These are phyloP conservation scores for Naegleria gruberi DNA, from an alignment of 208 protist genomes.

Conservation along the genomic window DNA sequence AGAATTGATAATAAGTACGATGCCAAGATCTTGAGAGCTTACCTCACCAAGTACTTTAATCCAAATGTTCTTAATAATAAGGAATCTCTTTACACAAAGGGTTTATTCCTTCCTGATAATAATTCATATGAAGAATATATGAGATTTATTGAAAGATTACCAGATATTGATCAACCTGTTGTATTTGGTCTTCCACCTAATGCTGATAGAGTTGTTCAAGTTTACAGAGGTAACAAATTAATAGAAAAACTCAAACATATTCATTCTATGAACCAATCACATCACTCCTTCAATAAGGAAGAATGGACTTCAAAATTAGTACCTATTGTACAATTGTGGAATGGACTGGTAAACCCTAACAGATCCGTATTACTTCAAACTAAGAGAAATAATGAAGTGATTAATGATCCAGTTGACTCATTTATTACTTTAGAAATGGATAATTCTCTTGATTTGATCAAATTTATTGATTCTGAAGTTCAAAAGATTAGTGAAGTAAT, in stretches of 20 bases:
- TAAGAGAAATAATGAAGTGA: not conserved
- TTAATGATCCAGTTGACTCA: slow-evolving; percentile 59
- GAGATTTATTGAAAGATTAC: slow-evolving; percentile 63
- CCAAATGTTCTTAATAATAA: slow-evolving; percentile 43
- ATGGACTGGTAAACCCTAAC: slow-evolving; percentile 45
- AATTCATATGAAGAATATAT: slow-evolving; percentile 50
- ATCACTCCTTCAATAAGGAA: slow-evolving; percentile 59
- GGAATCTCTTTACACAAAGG: not conserved
- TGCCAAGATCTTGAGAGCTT: slow-evolving; percentile 73
- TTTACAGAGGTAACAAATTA: slow-evolving; percentile 53
- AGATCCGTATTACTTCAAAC: not conserved
- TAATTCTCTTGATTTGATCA: slow-evolving; percentile 57
- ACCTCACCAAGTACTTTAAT: slow-evolving; percentile 78
- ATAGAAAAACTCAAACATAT: slow-evolving; percentile 70
- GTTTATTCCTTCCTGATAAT: not conserved
- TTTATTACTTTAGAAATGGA: slow-evolving; percentile 75
- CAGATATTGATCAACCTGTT: slow-evolving; percentile 74
- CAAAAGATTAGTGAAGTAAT: slow-evolving; percentile 68
- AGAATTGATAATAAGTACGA: slow-evolving; percentile 89
- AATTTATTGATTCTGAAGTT: slow-evolving; percentile 63
- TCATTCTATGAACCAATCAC: slow-evolving; percentile 6
- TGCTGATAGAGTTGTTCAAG: slow-evolving; percentile 79
- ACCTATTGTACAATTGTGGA: slow-evolving; percentile 73
- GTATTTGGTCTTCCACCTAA: slow-evolving; percentile 88
- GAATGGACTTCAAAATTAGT: slow-evolving; percentile 63